A percentile compares a stretch with the other conserved stretches of the same genome.
Evolutionary conservation across 2,329 filamentous ascomycete species (phyloP).

Genomic region (Trichothecium sympodiale): DNA sequence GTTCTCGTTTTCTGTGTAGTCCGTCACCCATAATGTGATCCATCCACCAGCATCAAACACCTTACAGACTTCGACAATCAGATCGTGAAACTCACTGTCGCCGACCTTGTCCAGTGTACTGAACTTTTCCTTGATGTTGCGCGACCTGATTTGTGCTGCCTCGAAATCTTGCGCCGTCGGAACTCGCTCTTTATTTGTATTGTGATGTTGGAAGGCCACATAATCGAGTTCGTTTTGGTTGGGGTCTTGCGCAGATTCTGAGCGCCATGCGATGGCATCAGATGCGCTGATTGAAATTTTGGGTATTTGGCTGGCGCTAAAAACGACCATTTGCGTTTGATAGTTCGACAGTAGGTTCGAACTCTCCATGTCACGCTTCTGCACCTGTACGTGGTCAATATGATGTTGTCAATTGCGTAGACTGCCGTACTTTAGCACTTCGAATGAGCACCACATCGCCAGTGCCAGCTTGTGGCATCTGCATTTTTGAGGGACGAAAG

Average conservation of each 20-base stretch:
- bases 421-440: no score
- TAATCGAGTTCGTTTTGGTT: conserved; percentile 25
- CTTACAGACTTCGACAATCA: conserved; percentile 53
- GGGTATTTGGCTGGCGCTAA: conserved; percentile 24
- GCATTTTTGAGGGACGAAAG: conserved; percentile 30
- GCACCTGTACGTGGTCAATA: background rate
- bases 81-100: conserved; percentile 48
- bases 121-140: conserved; percentile 44
- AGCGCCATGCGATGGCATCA: conserved; percentile 13
- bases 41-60: conserved; percentile 36
- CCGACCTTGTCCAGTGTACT: conserved; percentile 52
- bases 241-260: conserved; percentile 10
- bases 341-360: conserved; percentile 28
- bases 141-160: conserved; percentile 22
- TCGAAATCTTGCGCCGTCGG: conserved; percentile 34
- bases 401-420: background rate
- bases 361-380: conserved; percentile 9
- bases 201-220: conserved; percentile 36
- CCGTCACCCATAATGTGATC: conserved; percentile 62
- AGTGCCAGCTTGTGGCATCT: no score
- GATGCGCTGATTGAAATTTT: conserved; percentile 24
- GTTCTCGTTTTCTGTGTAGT: conserved; percentile 63
- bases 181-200: conserved; percentile 29
- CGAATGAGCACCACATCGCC: no score
- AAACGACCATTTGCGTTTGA: conserved; percentile 19